Evolutionary conservation across 2,329 filamentous ascomycete species (phyloP).

Genomic region (Botrytis elliptica): DNA sequence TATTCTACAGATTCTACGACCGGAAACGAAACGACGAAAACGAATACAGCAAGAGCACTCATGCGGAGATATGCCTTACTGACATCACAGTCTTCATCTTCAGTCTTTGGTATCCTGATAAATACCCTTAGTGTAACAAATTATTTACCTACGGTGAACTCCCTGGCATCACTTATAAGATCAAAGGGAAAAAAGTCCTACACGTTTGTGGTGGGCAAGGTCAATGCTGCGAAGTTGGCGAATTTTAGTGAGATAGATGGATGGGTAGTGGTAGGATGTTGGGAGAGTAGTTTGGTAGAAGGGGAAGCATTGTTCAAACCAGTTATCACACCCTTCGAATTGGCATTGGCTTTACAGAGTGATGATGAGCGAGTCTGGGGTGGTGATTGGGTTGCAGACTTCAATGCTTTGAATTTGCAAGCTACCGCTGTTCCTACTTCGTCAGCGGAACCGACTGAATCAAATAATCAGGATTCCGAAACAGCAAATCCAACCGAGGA

Average conservation of each 20-base stretch:
- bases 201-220: conserved; percentile 92
- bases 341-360: conserved; percentile 71
- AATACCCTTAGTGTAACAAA: conserved; percentile 93
- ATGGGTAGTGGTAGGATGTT: conserved; percentile 97
- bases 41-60: conserved; percentile 55
- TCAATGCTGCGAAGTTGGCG: conserved; percentile 92
- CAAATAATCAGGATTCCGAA: conserved; percentile 32
- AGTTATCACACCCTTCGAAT: conserved; percentile 92
- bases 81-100: conserved; percentile 73
- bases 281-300: conserved; percentile 92
- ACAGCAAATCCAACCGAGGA: conserved; percentile 16
- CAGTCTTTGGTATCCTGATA: conserved; percentile 90
- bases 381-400: conserved; percentile 84
- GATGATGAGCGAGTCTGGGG: conserved; percentile 82
- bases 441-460: conserved; percentile 38
- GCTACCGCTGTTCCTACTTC: background rate
- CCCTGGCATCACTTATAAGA: conserved; percentile 70
- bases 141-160: conserved; percentile 77
- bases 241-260: conserved; percentile 95
- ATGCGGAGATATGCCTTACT: conserved; percentile 86
- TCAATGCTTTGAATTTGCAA: conserved; percentile 56
- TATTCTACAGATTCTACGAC: conserved; percentile 55
- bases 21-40: conserved; percentile 37
- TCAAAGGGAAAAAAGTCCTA: conserved; percentile 91
- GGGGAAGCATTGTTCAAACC: conserved; percentile 85